phyloP scores from a whole-genome alignment of 345 rosid species.

The Capsella bursapastoris region DNA sequence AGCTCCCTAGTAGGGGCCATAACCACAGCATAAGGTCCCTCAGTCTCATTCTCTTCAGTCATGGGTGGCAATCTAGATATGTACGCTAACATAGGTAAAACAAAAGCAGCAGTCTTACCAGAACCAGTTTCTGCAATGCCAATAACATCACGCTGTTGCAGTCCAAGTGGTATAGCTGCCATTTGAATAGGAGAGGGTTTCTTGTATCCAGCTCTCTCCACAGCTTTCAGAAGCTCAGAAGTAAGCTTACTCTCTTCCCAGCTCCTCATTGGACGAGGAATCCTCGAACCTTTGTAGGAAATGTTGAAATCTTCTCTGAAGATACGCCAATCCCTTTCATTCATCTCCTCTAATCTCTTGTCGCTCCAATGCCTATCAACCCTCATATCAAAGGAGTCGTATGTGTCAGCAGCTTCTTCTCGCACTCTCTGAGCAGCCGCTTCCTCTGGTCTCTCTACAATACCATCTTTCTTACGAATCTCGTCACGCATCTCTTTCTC shows the following conservation, averaged over 20 bases:
- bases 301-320: slow-evolving; percentile 91
- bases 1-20: slow-evolving; percentile 95
- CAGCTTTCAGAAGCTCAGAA: slow-evolving; percentile 75
- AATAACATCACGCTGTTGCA: slow-evolving; percentile 93
- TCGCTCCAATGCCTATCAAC: slow-evolving; percentile 94
- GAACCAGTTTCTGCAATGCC: slow-evolving; percentile 98
- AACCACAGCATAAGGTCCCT: slow-evolving; percentile 95
- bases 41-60: slow-evolving; percentile 85
- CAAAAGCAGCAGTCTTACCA: slow-evolving; percentile 97
- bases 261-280: slow-evolving; percentile 92
- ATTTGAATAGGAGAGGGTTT: slow-evolving; percentile 89
- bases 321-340: slow-evolving; percentile 96
- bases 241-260: slow-evolving; percentile 87
- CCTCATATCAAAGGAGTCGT: slow-evolving; percentile 93
- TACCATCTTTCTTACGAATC: slow-evolving; percentile 78
- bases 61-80: slow-evolving; percentile 82
- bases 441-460: slow-evolving; percentile 89
- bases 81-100: slow-evolving; percentile 92
- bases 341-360: slow-evolving; percentile 91
- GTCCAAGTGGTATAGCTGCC: slow-evolving; percentile 90
- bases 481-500: slow-evolving; percentile 92
- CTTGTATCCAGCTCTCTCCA: slow-evolving; percentile 89
- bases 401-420: slow-evolving; percentile 83
- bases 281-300: slow-evolving; percentile 91
- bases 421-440: slow-evolving; percentile 74